These are phyloP conservation scores for Dioscorea zingiberensis DNA, from an alignment of 106 monocot species.

Conservation along the genomic window DNA sequence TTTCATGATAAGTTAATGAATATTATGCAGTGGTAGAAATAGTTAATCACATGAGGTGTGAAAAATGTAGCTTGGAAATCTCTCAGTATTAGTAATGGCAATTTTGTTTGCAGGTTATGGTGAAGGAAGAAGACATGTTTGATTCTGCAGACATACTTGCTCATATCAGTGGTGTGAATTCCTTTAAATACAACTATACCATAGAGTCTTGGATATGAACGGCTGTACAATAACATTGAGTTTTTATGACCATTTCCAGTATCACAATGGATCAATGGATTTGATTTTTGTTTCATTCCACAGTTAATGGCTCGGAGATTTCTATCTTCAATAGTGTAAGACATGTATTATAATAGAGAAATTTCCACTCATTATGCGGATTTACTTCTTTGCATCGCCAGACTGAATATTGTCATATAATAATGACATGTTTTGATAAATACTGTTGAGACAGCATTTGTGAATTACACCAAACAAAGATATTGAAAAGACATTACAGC, in stretches of 20 bases:
- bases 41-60: too few species aligned
- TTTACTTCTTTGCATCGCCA: not conserved
- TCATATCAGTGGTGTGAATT: constrained; percentile 39
- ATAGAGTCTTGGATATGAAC: constrained; percentile 48
- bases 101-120: constrained; percentile 19
- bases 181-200: constrained; percentile 54
- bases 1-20: too few species aligned
- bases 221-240: not conserved
- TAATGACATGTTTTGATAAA: not conserved
- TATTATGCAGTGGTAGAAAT: too few species aligned
- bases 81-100: not conserved
- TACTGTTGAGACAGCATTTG: not conserved
- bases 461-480: too few species aligned
- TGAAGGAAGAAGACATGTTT: constrained; percentile 43
- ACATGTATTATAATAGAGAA: not conserved
- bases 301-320: constrained; percentile 20
- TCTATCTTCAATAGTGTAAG: not conserved
- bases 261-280: constrained; percentile 8
- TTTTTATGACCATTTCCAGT: constrained; percentile 6
- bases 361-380: too few species aligned
- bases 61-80: too few species aligned
- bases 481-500: too few species aligned
- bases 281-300: constrained; percentile 11
- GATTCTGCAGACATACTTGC: constrained; percentile 38
- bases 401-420: not conserved